Evolutionary conservation across 1,139 yeast genomes (phyloP), one percentile per base, ranked within the genome.

Genomic region (Kurtzmaniella quercitrusa): DNA sequence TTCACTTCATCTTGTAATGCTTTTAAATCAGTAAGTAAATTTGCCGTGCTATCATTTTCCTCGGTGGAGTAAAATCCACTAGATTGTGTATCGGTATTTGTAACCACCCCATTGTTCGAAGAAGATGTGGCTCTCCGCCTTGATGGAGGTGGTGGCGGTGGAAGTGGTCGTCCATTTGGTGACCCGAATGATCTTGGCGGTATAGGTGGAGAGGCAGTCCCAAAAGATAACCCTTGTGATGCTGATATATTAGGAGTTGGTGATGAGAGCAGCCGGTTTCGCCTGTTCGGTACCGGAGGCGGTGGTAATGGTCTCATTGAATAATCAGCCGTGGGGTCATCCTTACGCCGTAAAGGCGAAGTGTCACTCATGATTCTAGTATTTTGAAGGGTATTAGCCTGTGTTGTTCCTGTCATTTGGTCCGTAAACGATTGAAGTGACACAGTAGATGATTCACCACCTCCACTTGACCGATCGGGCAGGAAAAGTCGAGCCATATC

Each of bases 1-100:
- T 82, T 84, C 16, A 82, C 85, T 55, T 82, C 88, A 37, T 73
- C 81, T 52, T 82, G 85, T 42, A 82, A 63, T 16, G 82, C 82
- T 55, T 77, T 77, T 47, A 81, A 66, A 56, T 82, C 83, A 45
- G 81, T 82, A 50, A 82, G 59, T 19, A 81, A 78, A 48, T 79
- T 75, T 3, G 74, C 66, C 2, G 79, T 75, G 46, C 75, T 72
- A 44, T 63, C 64, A 46, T 58, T 62, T 38, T 39, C 51, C 9
- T 46, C 36, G 27, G 41, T 50, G 39, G 48, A 49, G 39, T 54
- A 53, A 9, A 48, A 40, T 18, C 46, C 34, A 52, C 46, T 45
- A 42, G 41, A 42, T 41, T 47, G 37, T 41, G 50, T 50, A 42
- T 49, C 50, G 41, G 51, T 49, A 39, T 49, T 50, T 33, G 50